phyloP scores from a whole-genome alignment of 2,329 filamentous ascomycete genomes.

The Stemphylium vesicarium region DNA sequence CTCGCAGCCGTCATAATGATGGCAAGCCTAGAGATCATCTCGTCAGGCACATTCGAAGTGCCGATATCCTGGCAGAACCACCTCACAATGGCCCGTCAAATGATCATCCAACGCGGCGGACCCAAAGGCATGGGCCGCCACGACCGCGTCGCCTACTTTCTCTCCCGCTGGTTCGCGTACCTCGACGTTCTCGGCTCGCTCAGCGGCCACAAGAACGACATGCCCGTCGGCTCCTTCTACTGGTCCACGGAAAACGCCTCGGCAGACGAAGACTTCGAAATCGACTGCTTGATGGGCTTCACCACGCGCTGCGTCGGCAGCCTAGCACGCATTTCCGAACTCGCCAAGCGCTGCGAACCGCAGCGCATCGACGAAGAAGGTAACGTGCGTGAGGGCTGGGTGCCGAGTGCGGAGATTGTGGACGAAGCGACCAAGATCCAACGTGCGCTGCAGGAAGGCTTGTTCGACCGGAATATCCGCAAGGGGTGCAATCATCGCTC shows the following conservation, averaged over 20 bases:
- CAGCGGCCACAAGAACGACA: conserved; percentile 60
- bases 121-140: conserved; percentile 60
- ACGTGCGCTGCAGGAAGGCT: conserved; percentile 64
- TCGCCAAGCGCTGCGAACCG: conserved; percentile 72
- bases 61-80: conserved; percentile 82
- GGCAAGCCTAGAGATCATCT: conserved; percentile 81
- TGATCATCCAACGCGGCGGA: conserved; percentile 72
- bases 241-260: conserved; percentile 53
- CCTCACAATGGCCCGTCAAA: conserved; percentile 74
- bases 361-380: conserved; percentile 65
- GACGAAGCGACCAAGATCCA: conserved; percentile 66
- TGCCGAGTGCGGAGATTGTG: conserved; percentile 61
- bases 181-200: conserved; percentile 79
- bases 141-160: conserved; percentile 69
- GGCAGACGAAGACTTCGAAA: conserved; percentile 68
- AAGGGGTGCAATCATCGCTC: conserved; percentile 53
- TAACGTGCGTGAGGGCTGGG: conserved; percentile 63
- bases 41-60: conserved; percentile 80
- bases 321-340: conserved; percentile 73
- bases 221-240: conserved; percentile 52
- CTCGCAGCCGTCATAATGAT: conserved; percentile 86
- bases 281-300: conserved; percentile 83
- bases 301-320: conserved; percentile 74
- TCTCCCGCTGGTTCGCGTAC: conserved; percentile 84
- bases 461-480: conserved; percentile 44